Evolutionary conservation across 2,329 filamentous ascomycete species (phyloP).

Genomic region (Scedosporium boydii): DNA sequence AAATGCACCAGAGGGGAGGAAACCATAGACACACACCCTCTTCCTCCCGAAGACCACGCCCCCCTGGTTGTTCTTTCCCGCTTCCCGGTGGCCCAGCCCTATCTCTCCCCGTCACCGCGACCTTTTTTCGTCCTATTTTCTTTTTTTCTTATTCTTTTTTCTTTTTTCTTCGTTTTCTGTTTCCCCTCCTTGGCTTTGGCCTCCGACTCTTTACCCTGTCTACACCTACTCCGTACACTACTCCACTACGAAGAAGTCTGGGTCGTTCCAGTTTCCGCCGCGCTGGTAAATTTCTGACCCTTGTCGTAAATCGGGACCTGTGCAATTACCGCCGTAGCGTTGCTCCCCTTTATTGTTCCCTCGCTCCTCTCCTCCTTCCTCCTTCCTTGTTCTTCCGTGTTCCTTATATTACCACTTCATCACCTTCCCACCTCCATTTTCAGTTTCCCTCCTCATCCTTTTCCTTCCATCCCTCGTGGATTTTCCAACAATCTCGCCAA

Average conservation of each 20-base stretch:
- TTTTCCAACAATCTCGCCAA: background rate
- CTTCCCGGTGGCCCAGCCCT: slow-evolving; percentile 5
- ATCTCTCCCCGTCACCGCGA: slow-evolving; percentile 2
- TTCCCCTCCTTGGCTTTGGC: background rate
- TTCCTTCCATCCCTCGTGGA: background rate
- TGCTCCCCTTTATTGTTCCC: slow-evolving; percentile 1
- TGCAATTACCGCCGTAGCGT: background rate
- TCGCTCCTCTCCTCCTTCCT: background rate
- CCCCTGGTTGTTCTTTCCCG: background rate
- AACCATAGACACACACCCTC: background rate
- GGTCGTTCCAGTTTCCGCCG: background rate
- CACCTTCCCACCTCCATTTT: background rate
- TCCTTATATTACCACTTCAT: slow-evolving; percentile 1
- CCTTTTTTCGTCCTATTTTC: background rate
- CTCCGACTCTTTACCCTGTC: background rate
- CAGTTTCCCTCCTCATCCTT: background rate
- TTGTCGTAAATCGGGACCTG: background rate
- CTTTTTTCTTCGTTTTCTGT: background rate
- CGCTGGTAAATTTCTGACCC: background rate
- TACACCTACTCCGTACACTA: background rate
- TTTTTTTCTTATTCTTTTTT: background rate
- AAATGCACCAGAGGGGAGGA: background rate
- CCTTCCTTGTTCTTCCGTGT: no score
- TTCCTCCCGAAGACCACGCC: background rate
- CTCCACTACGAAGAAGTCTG: background rate